A percentile compares a stretch with the other conserved stretches of the same genome.
These are phyloP conservation scores for Curvularia lunata DNA, from an alignment of 2,329 filamentous ascomycete genomes.

Conservation along the genomic window DNA sequence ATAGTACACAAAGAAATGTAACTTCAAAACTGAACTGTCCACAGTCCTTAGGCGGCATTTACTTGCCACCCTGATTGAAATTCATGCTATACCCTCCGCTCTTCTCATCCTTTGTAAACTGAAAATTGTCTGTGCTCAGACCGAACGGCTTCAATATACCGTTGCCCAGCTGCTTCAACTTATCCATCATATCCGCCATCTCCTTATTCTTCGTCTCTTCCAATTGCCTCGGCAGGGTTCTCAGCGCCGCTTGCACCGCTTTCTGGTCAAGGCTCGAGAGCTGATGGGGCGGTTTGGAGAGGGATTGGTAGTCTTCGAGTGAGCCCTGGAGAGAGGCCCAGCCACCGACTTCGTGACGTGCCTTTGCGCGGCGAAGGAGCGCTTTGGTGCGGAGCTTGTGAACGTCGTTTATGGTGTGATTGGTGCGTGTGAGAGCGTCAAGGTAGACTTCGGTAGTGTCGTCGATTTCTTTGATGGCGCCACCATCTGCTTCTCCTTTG, in stretches of 20 bases:
- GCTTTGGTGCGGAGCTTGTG: slow-evolving; percentile 81
- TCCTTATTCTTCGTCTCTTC: slow-evolving; percentile 84
- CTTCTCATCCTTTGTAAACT: slow-evolving; percentile 89
- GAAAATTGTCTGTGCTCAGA: slow-evolving; percentile 90
- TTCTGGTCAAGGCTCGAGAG: slow-evolving; percentile 70
- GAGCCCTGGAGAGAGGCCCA: slow-evolving; percentile 84
- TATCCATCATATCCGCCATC: slow-evolving; percentile 96
- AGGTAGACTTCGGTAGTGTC: slow-evolving; percentile 52
- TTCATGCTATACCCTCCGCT: slow-evolving; percentile 95
- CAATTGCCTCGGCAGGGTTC: slow-evolving; percentile 69
- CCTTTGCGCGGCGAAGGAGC: slow-evolving; percentile 78
- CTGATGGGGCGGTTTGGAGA: slow-evolving; percentile 63
- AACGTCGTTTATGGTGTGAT: slow-evolving; percentile 63
- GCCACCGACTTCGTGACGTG: slow-evolving; percentile 71
- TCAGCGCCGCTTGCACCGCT: slow-evolving; percentile 70
- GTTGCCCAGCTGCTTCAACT: slow-evolving; percentile 90
- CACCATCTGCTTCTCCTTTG: slow-evolving; percentile 57
- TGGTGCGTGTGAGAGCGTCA: slow-evolving; percentile 39
- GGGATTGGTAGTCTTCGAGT: slow-evolving; percentile 76
- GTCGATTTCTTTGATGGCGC: slow-evolving; percentile 66
- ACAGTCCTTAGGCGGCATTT: not conserved
- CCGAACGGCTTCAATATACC: slow-evolving; percentile 92
- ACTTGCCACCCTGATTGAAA: slow-evolving; percentile 63
- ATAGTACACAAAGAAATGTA: not conserved
- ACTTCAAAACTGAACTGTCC: not conserved